Base-by-base conservation (phyloP, 2,329 filamentous ascomycete species). In the Hypomyces rosellus region DNA sequence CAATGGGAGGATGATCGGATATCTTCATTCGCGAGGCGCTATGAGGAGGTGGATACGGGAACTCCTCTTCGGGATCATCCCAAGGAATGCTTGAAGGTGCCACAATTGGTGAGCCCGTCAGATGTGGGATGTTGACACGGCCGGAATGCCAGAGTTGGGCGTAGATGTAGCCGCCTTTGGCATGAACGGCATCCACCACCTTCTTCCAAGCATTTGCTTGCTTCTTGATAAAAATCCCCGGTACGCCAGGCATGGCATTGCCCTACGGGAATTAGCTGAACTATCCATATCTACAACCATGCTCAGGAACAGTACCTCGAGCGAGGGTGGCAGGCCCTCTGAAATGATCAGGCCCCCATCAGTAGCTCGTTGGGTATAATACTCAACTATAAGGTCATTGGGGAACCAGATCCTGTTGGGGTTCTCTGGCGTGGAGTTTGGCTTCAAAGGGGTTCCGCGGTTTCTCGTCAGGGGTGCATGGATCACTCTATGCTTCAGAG, bases 181-280 rank as follows among this genome's bases (percentile, higher is more conserved):
- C 71, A 65, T 87, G 84, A 1, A 87, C 81, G 1, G 75, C 78
- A 44, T 80, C 74, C 2, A 78, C 80, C 25, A 86, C 68, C 49
- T 72, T 68, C 13, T 73, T 77, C 84, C 83, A 87, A 0, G 71
- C 77, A 1, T 71, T 70, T 42, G 79, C 70, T 56, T 85, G 81
- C 18, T 68, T 72, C 1, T 72, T 63, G 39, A 64, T 75, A 57
- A 72, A 84, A 57, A 86, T 77, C 1, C 80, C 81, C 0, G 84
- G 82, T 0, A 75, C 74, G 48, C 80, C 76, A 37, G 66, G 58
- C 56, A 64, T 65, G 5, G 59, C 64, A 30, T 65, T 66, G 1
- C 63, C 61, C 61, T 64, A 8, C 3, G 52, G 37, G 4, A 37
- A 15, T 42, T 22, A 46, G 20, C 34, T 36, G 11, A 46, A 25